These are phyloP conservation scores for Puccinellia tenuiflora DNA, from an alignment of 176 grass and related monocot genomes.

Conservation along the genomic window DNA sequence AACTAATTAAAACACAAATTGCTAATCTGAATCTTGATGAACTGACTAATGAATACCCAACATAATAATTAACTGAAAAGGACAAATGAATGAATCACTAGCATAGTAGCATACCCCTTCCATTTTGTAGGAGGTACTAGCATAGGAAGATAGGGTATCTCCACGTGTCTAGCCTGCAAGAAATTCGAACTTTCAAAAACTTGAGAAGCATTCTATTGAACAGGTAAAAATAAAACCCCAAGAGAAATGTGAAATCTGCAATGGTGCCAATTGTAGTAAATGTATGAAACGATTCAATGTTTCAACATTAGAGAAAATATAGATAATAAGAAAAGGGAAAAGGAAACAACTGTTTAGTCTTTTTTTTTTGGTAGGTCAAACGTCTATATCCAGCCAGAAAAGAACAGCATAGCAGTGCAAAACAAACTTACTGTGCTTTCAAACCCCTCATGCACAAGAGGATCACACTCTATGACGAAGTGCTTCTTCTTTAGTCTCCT, in stretches of 20 bases:
- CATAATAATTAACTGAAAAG: conserved; percentile 16
- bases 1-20: neutral
- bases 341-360: neutral
- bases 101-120: conserved; percentile 83
- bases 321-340: neutral
- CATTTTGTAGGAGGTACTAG: conserved; percentile 76
- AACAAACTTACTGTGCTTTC: conserved; percentile 79
- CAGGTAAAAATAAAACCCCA: neutral
- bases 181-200: conserved; percentile 33
- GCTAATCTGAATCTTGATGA: neutral
- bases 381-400: neutral
- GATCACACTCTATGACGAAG: conserved; percentile 86
- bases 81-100: conserved; percentile 14
- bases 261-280: neutral
- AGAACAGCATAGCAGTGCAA: neutral
- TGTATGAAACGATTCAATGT: neutral
- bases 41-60: neutral
- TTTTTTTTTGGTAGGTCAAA: neutral
- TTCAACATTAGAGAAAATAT: neutral
- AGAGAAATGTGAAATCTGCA: conserved; percentile 5
- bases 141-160: conserved; percentile 95
- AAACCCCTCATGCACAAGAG: conserved; percentile 67
- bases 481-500: conserved; percentile 71
- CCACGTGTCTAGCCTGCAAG: conserved; percentile 76
- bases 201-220: conserved; percentile 10